Evolutionary conservation across 2,329 filamentous ascomycete genomes (phyloP).

Genomic region (Talaromyces sp.): DNA sequence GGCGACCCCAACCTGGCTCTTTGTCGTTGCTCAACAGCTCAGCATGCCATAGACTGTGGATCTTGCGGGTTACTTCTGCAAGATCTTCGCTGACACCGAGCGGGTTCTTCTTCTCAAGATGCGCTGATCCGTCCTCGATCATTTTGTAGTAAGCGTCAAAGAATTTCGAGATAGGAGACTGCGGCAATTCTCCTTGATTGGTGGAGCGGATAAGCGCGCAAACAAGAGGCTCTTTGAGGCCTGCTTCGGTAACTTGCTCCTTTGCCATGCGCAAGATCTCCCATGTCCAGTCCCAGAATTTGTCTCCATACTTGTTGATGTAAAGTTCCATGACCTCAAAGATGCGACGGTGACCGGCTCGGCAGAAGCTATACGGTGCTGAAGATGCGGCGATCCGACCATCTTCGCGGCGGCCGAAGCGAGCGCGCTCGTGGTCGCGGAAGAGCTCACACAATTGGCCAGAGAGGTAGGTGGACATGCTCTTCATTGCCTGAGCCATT

Average conservation of each 20-base stretch:
- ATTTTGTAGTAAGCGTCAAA: conserved; percentile 3
- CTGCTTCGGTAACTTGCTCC: background rate
- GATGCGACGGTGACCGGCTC: background rate
- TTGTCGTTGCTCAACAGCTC: background rate
- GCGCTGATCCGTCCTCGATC: conserved; percentile 1
- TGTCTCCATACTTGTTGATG: background rate
- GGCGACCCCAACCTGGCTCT: background rate
- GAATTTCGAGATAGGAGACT: background rate
- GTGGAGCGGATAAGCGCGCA: conserved; percentile 1
- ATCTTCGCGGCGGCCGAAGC: background rate
- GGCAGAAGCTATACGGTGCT: background rate
- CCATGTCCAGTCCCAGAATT: conserved; percentile 3
- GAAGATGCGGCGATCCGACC: conserved; percentile 1
- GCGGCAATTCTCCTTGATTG: background rate
- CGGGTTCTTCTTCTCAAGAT: background rate
- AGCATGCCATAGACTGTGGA: background rate
- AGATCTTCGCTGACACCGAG: conserved; percentile 2
- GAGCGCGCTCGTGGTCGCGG: background rate
- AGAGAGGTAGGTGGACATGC: background rate
- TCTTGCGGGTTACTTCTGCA: background rate
- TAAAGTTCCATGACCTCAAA: conserved; percentile 1
- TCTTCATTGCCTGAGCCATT: background rate
- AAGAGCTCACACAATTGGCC: background rate
- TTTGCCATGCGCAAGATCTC: background rate
- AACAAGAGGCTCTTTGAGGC: background rate